Percentiles rank a stretch among this genome's conserved stretches.
Conservation (phyloP, 768 basidiomycete species). For the Tylopilus intermedius region DNA sequence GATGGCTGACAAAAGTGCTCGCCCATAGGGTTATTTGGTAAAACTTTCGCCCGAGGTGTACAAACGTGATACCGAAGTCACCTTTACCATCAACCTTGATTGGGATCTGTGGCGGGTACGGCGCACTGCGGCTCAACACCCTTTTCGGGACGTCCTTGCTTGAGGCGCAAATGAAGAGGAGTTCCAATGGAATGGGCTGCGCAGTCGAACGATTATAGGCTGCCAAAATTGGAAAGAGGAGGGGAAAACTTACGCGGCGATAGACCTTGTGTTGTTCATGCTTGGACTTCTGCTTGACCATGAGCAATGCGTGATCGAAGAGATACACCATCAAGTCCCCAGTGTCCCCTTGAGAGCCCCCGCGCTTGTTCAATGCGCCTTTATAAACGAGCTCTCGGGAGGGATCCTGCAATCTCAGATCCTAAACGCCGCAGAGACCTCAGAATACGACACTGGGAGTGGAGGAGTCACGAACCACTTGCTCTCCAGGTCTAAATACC, state of each 20-base stretch:
- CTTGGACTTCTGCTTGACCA: slow-evolving; percentile 93
- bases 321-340: slow-evolving; percentile 92
- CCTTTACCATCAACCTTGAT: slow-evolving; percentile 65
- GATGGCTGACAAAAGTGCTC: slow-evolving; percentile 73
- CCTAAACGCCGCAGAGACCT: slow-evolving; percentile 39
- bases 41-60: slow-evolving; percentile 87
- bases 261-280: slow-evolving; percentile 92
- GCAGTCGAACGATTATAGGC: neutral
- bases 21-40: slow-evolving; percentile 93
- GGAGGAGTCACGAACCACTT: slow-evolving; percentile 58
- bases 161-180: slow-evolving; percentile 75
- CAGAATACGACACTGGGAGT: neutral
- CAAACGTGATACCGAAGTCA: slow-evolving; percentile 88
- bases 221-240: slow-evolving; percentile 4
- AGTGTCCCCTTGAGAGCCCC: slow-evolving; percentile 63
- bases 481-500: slow-evolving; percentile 82
- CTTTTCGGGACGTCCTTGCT: slow-evolving; percentile 42
- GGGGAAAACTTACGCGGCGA: slow-evolving; percentile 61
- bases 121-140: slow-evolving; percentile 35
- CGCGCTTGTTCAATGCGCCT: slow-evolving; percentile 82
- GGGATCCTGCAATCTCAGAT: slow-evolving; percentile 82
- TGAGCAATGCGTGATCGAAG: slow-evolving; percentile 93
- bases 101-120: slow-evolving; percentile 45
- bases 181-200: slow-evolving; percentile 93
- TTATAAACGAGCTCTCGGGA: slow-evolving; percentile 89